phyloP scores from a whole-genome alignment of 2,329 filamentous ascomycete genomes.

The Claviceps cyperi region DNA sequence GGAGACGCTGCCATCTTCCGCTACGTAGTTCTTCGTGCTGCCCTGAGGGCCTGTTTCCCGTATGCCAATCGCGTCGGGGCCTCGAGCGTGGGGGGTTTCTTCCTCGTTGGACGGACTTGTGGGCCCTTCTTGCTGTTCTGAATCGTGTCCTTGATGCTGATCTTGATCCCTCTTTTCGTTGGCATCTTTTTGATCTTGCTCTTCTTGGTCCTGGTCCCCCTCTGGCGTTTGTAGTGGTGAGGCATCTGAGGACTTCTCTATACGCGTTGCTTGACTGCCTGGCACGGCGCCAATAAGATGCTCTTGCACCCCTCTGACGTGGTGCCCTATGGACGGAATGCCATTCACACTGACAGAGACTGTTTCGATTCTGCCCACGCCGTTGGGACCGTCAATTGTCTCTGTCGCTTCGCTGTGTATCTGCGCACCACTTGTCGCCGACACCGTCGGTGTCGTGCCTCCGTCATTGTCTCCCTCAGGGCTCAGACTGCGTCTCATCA shows the following conservation, averaged over 20 bases:
- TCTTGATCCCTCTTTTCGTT: too few species aligned
- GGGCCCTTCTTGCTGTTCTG: constrained; percentile 15
- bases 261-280: constrained; percentile 41
- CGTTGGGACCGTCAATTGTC: constrained; percentile 69
- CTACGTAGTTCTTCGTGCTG: constrained; percentile 24
- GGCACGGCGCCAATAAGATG: constrained; percentile 71
- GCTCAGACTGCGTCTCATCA: constrained; percentile 31
- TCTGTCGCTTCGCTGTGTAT: constrained; percentile 60
- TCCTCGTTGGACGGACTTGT: constrained; percentile 33
- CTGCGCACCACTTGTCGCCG: constrained; percentile 20
- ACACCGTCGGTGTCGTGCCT: constrained; percentile 6
- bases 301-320: constrained; percentile 53
- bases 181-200: background rate
- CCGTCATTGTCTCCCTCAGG: constrained; percentile 8
- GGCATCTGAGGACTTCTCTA: constrained; percentile 15
- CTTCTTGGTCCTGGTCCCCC: background rate
- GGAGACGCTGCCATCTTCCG: constrained; percentile 27
- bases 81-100: constrained; percentile 66
- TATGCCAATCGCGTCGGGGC: constrained; percentile 71
- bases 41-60: constrained; percentile 71
- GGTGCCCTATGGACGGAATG: constrained; percentile 36
- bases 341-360: constrained; percentile 65
- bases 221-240: background rate
- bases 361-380: constrained; percentile 65
- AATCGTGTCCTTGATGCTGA: background rate